Conservation (phyloP, 106 monocot species). For the Allium fistulosum region DNA sequence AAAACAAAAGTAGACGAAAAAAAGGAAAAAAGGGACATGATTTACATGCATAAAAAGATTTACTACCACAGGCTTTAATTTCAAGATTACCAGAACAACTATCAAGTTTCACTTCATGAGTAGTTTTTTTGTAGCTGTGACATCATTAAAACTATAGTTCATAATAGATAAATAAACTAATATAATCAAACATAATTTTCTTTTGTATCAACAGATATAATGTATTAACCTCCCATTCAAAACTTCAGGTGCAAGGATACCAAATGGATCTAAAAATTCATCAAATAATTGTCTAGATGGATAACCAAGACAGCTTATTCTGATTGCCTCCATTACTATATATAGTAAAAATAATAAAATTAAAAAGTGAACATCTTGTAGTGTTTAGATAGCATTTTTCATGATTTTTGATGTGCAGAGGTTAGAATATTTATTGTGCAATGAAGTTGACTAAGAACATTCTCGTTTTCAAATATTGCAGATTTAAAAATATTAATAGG, state of each 20-base stretch:
- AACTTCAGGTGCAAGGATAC: conserved; percentile 57
- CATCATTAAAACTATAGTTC: conserved; percentile 28
- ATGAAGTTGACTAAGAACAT: conserved; percentile 55
- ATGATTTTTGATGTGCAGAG: conserved; percentile 6
- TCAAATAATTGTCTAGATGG: conserved; percentile 57
- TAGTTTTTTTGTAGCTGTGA: conserved; percentile 24
- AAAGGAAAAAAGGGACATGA: too few relatives aligned
- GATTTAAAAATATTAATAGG: conserved; percentile 55
- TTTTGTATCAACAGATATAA: not conserved
- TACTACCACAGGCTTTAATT: not conserved
- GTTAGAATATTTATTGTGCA: conserved; percentile 30
- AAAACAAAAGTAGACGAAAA: too few relatives aligned
- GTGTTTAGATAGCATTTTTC: too few relatives aligned
- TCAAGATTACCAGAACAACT: conserved; percentile 30
- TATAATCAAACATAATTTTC: not conserved
- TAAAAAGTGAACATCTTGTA: not conserved
- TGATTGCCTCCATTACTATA: conserved; percentile 69
- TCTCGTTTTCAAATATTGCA: conserved; percentile 50
- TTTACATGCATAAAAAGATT: too few relatives aligned
- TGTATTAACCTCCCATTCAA: conserved; percentile 48
- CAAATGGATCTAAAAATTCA: conserved; percentile 72
- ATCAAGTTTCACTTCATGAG: conserved; percentile 32
- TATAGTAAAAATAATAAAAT: conserved; percentile 1
- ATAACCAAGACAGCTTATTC: conserved; percentile 69
- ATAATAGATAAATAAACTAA: not conserved